Evolutionary conservation across 495 filamentous ascomycete genomes (phyloP).

Genomic region (Neurospora sp.): DNA sequence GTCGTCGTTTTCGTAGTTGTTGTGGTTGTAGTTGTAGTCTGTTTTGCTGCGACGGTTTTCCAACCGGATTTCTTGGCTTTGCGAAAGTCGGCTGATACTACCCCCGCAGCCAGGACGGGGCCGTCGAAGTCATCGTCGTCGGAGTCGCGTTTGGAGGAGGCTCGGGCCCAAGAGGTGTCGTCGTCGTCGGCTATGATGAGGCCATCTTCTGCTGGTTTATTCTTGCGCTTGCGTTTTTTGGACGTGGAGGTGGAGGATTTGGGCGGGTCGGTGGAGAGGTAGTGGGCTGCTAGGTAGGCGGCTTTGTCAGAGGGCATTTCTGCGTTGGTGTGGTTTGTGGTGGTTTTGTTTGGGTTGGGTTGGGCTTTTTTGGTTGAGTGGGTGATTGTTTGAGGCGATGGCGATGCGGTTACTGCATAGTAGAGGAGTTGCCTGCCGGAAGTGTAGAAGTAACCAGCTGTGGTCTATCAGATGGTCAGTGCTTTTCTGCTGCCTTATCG

Average conservation of each 20-base stretch:
- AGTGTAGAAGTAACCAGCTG: too few species aligned
- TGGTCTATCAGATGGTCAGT: neutral
- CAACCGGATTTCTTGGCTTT: constrained; percentile 68
- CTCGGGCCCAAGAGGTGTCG: constrained; percentile 53
- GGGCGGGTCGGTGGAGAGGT: constrained; percentile 61
- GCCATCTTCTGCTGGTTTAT: constrained; percentile 46
- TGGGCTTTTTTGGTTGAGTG: neutral
- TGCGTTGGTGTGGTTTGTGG: neutral
- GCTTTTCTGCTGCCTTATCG: neutral
- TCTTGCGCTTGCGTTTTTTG: constrained; percentile 80
- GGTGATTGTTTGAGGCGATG: neutral
- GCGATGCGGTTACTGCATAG: neutral
- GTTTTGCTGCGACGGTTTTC: constrained; percentile 47
- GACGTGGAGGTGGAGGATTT: constrained; percentile 38
- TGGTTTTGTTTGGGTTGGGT: neutral
- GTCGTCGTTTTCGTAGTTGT: constrained; percentile 21
- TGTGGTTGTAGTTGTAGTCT: neutral
- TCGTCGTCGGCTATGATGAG: constrained; percentile 92
- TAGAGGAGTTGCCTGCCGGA: neutral
- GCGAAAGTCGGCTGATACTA: constrained; percentile 56
- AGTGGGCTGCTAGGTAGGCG: constrained; percentile 88
- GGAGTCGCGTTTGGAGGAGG: constrained; percentile 32
- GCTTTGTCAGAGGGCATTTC: constrained; percentile 57
- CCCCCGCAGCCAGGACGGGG: constrained; percentile 39
- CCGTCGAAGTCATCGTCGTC: constrained; percentile 29